Base-by-base conservation (phyloP, 2,329 filamentous ascomycete genomes). In the Fusarium incarnatum region DNA sequence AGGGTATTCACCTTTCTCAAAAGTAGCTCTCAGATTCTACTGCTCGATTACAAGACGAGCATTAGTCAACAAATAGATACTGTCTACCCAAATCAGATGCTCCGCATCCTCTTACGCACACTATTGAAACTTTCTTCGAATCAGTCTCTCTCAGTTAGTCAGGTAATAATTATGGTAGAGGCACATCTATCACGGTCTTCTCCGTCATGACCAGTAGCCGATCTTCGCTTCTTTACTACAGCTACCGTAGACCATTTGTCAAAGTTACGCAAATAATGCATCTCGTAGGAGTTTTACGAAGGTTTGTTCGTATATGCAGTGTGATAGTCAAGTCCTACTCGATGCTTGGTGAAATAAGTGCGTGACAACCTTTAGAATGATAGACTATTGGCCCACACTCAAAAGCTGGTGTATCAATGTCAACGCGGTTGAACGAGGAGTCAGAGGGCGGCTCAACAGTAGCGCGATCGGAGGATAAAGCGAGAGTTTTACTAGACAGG, bases 171-270 rank as follows among this genome's bases (percentile, higher is more conserved):
- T n/a, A 37, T 37, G 18, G 18, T 11, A 2, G 10, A 37, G 18
- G 18, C 18, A n/a, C 34, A 37, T 37, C 18, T 7, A 11, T 37
- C 18, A n/a, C 9, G 18, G 6, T n/a, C 10, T 2, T 37, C 18
- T 37, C 34, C 6, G 18, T 37, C 34, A 10, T n/a, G 1, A 12
- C 6, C 34, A 12, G 6, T 12, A n/a, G 34, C 34, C 6, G 3
- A n/a, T 37, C 1, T 4, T 12, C 3, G 34, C 18, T 4, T 37
- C 18, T n/a, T 7, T 6, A 12, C 0, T 12, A 37, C 34, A n/a
- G 3, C 10, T 37, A n/a, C 34, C 6, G 34, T 37, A 4, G 1
- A n/a, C 3, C 0, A n/a, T 7, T 8, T 37, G 34, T 37, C 34
- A 37, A 4, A 12, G 12, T n/a, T 7, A n/a, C 34, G 18, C 34